phyloP scores from a whole-genome alignment of 2,329 filamentous ascomycete genomes.

The Ophiosphaerella herpotricha region DNA sequence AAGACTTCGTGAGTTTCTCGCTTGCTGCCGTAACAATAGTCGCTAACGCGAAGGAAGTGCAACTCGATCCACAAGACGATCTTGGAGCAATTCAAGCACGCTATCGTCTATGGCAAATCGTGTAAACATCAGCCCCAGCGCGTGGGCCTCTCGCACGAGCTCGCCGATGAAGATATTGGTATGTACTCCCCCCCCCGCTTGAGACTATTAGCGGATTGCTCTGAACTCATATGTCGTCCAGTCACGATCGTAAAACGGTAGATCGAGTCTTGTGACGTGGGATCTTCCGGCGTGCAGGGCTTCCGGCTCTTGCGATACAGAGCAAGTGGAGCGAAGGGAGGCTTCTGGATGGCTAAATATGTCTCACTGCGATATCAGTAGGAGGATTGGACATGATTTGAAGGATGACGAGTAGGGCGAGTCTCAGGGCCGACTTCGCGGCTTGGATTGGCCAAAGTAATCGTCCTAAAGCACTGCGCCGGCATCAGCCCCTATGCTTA shows the following conservation, averaged over 20 bases:
- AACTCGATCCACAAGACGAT: conserved; percentile 97
- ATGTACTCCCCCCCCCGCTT: conserved; percentile 45
- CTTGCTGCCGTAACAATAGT: conserved; percentile 10
- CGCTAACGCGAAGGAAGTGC: conserved; percentile 66
- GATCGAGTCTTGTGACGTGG: conserved; percentile 22
- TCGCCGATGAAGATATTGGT: conserved; percentile 97
- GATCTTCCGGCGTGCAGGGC: conserved; percentile 23
- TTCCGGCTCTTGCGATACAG: conserved; percentile 21
- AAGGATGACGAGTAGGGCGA: conserved; percentile 37
- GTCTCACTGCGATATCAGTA: conserved; percentile 39
- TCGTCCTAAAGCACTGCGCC: conserved; percentile 36
- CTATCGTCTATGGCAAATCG: conserved; percentile 95
- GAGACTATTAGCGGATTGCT: conserved; percentile 10
- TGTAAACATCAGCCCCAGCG: conserved; percentile 98
- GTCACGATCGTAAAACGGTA: conserved; percentile 52
- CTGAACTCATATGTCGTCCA: conserved; percentile 36
- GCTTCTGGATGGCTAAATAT: conserved; percentile 34
- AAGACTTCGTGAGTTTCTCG: conserved; percentile 83
- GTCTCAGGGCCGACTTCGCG: conserved; percentile 29
- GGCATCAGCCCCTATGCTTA: conserved; percentile 39
- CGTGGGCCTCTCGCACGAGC: conserved; percentile 86
- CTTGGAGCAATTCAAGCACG: conserved; percentile 91
- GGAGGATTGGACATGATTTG: conserved; percentile 35
- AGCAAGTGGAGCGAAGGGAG: conserved; percentile 30
- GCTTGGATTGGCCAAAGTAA: conserved; percentile 39